Conservation (phyloP, 2,329 filamentous ascomycete species). For the Corinectria fuckeliana region DNA sequence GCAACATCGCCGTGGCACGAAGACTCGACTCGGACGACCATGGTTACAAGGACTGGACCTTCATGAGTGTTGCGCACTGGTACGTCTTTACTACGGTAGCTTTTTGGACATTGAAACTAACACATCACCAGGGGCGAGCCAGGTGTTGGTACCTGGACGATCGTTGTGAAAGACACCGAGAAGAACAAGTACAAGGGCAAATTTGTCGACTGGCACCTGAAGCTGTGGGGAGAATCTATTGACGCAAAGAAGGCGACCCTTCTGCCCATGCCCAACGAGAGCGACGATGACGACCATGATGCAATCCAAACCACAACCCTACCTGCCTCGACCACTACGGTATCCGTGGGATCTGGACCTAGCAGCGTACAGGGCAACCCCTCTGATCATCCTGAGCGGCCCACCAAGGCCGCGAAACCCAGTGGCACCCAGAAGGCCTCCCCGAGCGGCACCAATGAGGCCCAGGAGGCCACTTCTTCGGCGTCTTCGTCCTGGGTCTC, state of each 20-base stretch:
- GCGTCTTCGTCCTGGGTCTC: slow-evolving; percentile 79
- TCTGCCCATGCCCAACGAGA: slow-evolving; percentile 80
- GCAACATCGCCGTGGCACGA: slow-evolving; percentile 81
- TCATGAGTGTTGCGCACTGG: slow-evolving; percentile 98
- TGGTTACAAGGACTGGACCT: slow-evolving; percentile 96
- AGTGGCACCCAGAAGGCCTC: slow-evolving; percentile 37
- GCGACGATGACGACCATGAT: slow-evolving; percentile 85
- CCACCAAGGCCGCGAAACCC: slow-evolving; percentile 56
- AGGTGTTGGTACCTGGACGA: slow-evolving; percentile 87
- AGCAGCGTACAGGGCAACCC: slow-evolving; percentile 54
- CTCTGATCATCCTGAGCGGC: slow-evolving; percentile 70
- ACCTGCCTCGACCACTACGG: slow-evolving; percentile 68
- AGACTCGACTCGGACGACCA: slow-evolving; percentile 67
- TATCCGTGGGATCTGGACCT: slow-evolving; percentile 48
- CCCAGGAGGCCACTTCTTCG: slow-evolving; percentile 48
- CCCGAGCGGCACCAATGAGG: slow-evolving; percentile 40
- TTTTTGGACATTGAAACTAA: slow-evolving; percentile 37
- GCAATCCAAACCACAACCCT: slow-evolving; percentile 61
- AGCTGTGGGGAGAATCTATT: slow-evolving; percentile 89
- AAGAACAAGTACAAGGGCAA: slow-evolving; percentile 78
- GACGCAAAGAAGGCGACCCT: slow-evolving; percentile 75
- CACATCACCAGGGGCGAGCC: slow-evolving; percentile 74
- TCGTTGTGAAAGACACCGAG: slow-evolving; percentile 84
- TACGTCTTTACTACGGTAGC: slow-evolving; percentile 52
- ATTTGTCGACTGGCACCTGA: slow-evolving; percentile 91